Evolutionary conservation across 495 filamentous ascomycete species (phyloP), one percentile per base, ranked within the genome.

Genomic region (Chaetomium fimeti): DNA sequence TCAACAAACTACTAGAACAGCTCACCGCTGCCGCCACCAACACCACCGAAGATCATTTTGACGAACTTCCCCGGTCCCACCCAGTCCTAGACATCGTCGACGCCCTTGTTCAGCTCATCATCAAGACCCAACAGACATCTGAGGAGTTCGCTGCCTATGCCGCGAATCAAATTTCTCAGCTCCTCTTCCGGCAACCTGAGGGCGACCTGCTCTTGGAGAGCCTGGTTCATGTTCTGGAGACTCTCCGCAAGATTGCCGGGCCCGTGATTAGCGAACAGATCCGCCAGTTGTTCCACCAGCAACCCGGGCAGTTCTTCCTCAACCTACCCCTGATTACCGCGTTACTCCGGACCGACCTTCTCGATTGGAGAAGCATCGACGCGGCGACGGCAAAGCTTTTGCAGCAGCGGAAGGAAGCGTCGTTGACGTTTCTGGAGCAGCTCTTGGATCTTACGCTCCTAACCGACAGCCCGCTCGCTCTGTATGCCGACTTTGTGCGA

Each of bases 401-500:
- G 16, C 70, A 81, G 24, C 81, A 86, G 51, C 87, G 87, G 64
- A 90, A 90, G 57, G 79, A 83, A 12, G 80, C 78, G 24, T 89
- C 90, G 3, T 72, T 97, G 16, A 85, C 91, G 57, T 88, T 96
- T 67, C 80, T 98, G 24, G 84, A 86, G 16, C 83, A 84, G 40
- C 76, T 98, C 16, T 79, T 96, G 72, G 87, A 92, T 69, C 83
- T 88, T 29, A 83, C 92, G 18, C 77, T 97, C 4, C 83, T 95
- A 58, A 89, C 84, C 69, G 88, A 93, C 48, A 83, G 85, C 58
- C 89, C 91, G 0, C 78, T 88, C 20, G 89, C 88, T 2, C 78
- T 97, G 47, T 86, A 90, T 67, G 85, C 92, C 5, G 93, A 98
- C 77, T 96, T 97, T 75, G 88, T 90, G 13, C 84, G 84, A 62